phyloP scores from a whole-genome alignment of 345 rosid species.

The Lagerstroemia speciosa region DNA sequence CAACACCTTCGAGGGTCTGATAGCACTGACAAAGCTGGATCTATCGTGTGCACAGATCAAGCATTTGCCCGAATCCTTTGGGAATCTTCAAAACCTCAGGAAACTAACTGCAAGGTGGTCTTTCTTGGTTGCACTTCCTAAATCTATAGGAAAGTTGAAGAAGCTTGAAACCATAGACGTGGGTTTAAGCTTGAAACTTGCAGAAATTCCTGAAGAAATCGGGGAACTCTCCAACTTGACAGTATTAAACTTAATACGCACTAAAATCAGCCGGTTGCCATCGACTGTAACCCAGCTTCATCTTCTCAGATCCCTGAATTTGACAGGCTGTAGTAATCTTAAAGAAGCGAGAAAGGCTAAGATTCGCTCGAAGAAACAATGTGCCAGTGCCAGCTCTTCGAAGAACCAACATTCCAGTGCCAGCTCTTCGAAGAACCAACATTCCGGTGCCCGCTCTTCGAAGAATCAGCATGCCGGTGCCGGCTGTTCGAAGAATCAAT shows the following conservation, averaged over 20 bases:
- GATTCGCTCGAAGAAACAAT: neutral
- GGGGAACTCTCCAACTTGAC: slow-evolving; percentile 2
- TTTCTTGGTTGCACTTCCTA: neutral
- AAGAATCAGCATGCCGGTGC: too few species aligned
- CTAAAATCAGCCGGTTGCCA: neutral
- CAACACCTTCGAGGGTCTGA: neutral
- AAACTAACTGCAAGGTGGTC: neutral
- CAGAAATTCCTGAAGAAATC: slow-evolving; percentile 3
- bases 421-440: too few species aligned
- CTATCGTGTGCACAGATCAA: neutral
- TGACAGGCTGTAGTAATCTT: neutral
- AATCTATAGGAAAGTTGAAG: neutral
- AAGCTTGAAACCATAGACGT: neutral
- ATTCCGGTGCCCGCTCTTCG: too few species aligned
- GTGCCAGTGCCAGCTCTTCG: neutral
- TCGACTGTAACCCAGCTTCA: neutral
- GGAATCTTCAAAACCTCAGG: neutral
- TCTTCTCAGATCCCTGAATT: neutral
- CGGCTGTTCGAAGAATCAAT: too few species aligned
- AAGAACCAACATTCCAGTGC: too few species aligned
- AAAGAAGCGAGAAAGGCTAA: neutral
- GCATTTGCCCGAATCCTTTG: slow-evolving; percentile 1
- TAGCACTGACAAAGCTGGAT: slow-evolving; percentile 2
- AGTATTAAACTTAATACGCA: neutral
- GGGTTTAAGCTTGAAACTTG: neutral